A percentile compares a stretch with the other conserved stretches of the same genome.
Conservation (phyloP, 176 grass and related monocot genomes). For the Juncus inflexus region DNA sequence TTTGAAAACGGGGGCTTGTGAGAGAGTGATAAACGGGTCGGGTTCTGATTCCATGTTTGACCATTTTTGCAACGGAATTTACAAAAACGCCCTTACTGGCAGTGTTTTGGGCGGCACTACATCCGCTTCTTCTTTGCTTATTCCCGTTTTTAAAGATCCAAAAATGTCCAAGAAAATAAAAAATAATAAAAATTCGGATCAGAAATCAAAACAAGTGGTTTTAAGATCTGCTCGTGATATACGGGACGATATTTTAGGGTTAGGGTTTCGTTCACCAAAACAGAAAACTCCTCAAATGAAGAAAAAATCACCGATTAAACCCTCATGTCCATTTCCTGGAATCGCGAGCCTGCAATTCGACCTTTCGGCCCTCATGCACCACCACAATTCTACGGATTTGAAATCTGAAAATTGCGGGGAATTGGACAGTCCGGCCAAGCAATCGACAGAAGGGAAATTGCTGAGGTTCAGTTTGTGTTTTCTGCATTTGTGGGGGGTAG, state of each 20-base stretch:
- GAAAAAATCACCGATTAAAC: constrained; percentile 72
- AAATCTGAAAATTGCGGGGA: constrained; percentile 31
- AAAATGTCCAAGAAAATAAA: constrained; percentile 31
- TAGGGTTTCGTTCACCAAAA: constrained; percentile 38
- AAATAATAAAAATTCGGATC: constrained; percentile 27
- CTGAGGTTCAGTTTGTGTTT: constrained; percentile 95
- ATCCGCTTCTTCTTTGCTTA: constrained; percentile 71
- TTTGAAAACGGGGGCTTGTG: constrained; percentile 79
- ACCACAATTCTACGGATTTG: constrained; percentile 27
- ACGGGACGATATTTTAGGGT: constrained; percentile 39
- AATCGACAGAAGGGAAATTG: constrained; percentile 69
- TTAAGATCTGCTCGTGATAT: constrained; percentile 34
- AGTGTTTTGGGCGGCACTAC: constrained; percentile 88
- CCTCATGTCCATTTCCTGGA: constrained; percentile 79
- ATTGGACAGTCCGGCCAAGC: constrained; percentile 66
- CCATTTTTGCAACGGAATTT: constrained; percentile 84
- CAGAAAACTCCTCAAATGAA: constrained; percentile 27
- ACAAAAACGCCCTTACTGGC: constrained; percentile 73
- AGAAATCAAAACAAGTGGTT: constrained; percentile 44
- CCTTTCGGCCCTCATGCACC: constrained; percentile 73
- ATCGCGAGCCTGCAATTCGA: constrained; percentile 87
- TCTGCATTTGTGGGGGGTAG: constrained; percentile 92
- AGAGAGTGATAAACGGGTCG: constrained; percentile 63
- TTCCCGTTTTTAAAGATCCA: constrained; percentile 60
- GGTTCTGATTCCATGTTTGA: constrained; percentile 77